A percentile compares a stretch with the other conserved stretches of the same genome.
These are phyloP conservation scores for Tulasnella sp. DNA, from an alignment of 768 basidiomycete species.

Conservation along the genomic window DNA sequence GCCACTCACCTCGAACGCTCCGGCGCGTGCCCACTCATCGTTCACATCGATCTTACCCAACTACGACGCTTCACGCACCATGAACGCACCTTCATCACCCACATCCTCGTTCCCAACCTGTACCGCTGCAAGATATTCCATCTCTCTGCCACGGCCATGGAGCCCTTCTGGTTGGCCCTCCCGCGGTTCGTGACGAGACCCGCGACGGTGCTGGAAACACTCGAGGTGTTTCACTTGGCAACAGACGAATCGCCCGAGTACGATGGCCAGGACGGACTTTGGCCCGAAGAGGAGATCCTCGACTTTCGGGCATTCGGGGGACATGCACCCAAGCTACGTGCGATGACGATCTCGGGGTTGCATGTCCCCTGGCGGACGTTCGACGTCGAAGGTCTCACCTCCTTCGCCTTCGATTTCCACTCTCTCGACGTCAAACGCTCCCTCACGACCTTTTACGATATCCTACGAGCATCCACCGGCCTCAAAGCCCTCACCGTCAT, in stretches of 20 bases:
- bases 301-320: conserved; percentile 3
- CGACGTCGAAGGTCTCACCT: not conserved
- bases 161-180: conserved; percentile 9
- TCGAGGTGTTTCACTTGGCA: conserved; percentile 8
- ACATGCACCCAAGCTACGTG: not conserved
- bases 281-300: not conserved
- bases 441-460: not conserved
- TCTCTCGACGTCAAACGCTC: conserved; percentile 8
- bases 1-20: conserved; percentile 1
- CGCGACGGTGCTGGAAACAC: not conserved
- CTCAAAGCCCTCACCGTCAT: conserved; percentile 7
- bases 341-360: conserved; percentile 10
- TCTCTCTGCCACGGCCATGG: not conserved
- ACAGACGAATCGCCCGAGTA: not conserved
- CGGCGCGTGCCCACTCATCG: not conserved
- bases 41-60: conserved; percentile 10
- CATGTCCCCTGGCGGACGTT: conserved; percentile 12
- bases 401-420: conserved; percentile 12
- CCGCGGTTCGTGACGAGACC: conserved; percentile 1
- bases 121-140: conserved; percentile 10
- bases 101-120: conserved; percentile 3
- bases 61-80: not conserved
- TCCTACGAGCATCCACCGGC: not conserved
- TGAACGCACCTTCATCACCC: not conserved
- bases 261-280: not conserved